Evolutionary conservation across 1,284 basidiomycete genomes (phyloP).

Genomic region (Trichosporon faecale): DNA sequence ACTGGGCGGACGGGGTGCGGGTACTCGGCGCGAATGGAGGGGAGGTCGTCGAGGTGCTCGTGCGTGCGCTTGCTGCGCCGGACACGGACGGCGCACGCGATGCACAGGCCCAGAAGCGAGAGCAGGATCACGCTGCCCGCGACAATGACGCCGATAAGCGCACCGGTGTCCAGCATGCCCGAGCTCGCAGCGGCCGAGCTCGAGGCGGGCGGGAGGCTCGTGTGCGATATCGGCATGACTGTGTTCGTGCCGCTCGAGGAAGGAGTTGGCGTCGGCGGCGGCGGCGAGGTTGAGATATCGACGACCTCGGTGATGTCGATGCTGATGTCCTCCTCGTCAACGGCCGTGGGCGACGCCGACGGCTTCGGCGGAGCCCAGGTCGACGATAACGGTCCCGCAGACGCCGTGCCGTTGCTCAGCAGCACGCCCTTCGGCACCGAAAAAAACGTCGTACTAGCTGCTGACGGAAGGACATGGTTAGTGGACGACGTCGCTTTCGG

Average conservation of each 20-base stretch:
- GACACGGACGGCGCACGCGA: background rate
- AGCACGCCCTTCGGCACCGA: background rate
- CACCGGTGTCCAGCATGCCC: background rate
- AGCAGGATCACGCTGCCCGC: background rate
- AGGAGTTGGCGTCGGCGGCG: background rate
- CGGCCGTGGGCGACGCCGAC: background rate
- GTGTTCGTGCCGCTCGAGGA: background rate
- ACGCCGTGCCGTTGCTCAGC: background rate
- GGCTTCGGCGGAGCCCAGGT: background rate
- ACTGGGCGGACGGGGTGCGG: background rate
- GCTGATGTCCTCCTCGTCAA: background rate
- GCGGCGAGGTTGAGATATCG: background rate
- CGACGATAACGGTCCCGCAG: background rate
- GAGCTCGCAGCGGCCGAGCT: background rate
- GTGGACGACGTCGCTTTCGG: background rate
- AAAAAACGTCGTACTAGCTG: background rate
- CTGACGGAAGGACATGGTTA: background rate
- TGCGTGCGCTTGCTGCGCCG: background rate
- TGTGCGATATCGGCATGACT: background rate
- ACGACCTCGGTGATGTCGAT: background rate
- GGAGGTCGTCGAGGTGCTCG: background rate
- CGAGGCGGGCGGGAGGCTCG: background rate
- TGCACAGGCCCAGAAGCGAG: background rate
- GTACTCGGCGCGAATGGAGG: background rate
- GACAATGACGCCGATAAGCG: background rate